Percentiles rank a stretch among this genome's conserved stretches.
phyloP scores from a whole-genome alignment of 257 asterid species.

The Solanum corneliomulleri region DNA sequence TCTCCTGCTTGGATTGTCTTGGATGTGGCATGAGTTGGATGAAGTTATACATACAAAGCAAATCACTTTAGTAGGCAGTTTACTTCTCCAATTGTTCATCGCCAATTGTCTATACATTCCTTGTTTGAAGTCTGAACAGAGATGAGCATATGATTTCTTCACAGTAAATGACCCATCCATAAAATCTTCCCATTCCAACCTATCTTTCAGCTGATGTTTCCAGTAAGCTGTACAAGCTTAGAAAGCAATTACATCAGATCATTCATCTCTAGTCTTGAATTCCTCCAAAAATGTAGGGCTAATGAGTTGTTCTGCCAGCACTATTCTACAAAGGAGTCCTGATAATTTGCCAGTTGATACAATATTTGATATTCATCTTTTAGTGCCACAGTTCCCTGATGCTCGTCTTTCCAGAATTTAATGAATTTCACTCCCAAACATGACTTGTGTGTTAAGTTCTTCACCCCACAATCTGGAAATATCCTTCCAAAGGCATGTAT shows the following conservation, averaged over 20 bases:
- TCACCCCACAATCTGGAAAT: neutral
- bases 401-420: neutral
- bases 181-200: neutral
- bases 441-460: neutral
- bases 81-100: neutral
- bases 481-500: neutral
- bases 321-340: neutral
- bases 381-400: neutral
- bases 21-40: neutral
- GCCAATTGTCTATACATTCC: neutral
- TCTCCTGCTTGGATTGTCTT: neutral
- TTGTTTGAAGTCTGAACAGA: neutral
- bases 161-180: neutral
- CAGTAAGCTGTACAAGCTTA: neutral
- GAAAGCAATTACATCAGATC: neutral
- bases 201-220: neutral
- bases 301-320: neutral
- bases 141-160: neutral
- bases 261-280: neutral
- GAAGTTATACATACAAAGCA: neutral
- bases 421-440: neutral
- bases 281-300: neutral
- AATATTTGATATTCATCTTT: neutral
- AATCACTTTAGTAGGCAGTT: neutral
- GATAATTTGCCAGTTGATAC: neutral